These are phyloP conservation scores for Cercospora sp. DNA, from an alignment of 2,329 filamentous ascomycete genomes.

Conservation along the genomic window DNA sequence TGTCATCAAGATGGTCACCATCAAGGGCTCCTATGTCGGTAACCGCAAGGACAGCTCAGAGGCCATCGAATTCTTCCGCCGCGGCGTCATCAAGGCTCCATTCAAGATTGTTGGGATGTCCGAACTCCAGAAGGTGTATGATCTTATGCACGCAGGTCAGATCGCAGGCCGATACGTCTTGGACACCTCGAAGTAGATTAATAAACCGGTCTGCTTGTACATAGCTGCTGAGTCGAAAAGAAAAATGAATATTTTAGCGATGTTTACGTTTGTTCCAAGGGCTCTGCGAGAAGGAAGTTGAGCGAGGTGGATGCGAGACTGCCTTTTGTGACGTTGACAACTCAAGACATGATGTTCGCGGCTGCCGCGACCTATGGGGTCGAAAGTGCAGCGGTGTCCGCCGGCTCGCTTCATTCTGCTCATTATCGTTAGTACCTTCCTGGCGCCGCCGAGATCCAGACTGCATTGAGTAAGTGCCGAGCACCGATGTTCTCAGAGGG, in stretches of 20 bases:
- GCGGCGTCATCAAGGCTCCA: conserved; percentile 81
- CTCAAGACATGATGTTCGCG: background rate
- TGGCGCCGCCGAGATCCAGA: background rate
- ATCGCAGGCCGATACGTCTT: conserved; percentile 79
- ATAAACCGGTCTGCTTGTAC: conserved; percentile 10
- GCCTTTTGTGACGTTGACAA: background rate
- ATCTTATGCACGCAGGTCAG: conserved; percentile 65
- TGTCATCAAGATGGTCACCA: conserved; percentile 68
- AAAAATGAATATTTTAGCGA: background rate
- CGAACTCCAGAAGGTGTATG: conserved; percentile 77
- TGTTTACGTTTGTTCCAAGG: background rate
- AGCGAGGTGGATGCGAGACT: background rate
- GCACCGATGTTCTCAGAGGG: background rate
- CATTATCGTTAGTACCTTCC: background rate
- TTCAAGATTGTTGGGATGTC: conserved; percentile 82
- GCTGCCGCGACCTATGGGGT: background rate
- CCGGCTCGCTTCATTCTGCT: background rate
- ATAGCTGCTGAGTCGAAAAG: conserved; percentile 12
- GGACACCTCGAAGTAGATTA: conserved; percentile 64
- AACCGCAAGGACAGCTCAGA: conserved; percentile 86
- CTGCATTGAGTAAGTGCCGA: background rate
- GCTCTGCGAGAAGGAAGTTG: background rate
- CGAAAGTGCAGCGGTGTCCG: background rate
- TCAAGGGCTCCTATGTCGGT: conserved; percentile 91
- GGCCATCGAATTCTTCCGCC: conserved; percentile 84